Percentiles rank a stretch among this genome's conserved stretches.
Evolutionary conservation across 2,329 filamentous ascomycete species (phyloP).

Genomic region (Cytospora mali): DNA sequence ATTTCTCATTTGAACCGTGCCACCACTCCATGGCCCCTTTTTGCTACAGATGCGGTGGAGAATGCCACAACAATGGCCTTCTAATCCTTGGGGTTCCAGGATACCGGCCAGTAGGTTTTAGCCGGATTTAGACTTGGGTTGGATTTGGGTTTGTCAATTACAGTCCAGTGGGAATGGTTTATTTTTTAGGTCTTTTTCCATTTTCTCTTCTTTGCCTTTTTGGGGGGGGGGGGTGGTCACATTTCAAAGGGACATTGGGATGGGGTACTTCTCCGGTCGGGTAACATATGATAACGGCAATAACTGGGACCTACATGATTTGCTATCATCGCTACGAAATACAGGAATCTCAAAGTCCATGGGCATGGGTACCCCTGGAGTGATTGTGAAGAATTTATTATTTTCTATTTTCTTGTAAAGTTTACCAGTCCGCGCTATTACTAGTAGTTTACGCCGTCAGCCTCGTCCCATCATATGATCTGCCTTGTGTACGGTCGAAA

Average conservation of each 20-base stretch:
- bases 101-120: neutral
- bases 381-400: neutral
- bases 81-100: neutral
- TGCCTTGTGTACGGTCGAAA: too few species aligned
- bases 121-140: neutral
- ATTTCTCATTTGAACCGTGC: slow-evolving; percentile 11
- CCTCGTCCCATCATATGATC: neutral
- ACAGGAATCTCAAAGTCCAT: neutral
- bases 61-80: slow-evolving; percentile 9
- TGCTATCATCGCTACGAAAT: slow-evolving; percentile 6
- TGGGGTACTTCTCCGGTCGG: neutral
- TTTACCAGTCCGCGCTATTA: neutral
- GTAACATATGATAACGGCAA: neutral
- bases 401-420: neutral
- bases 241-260: slow-evolving; percentile 3
- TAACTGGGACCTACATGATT: slow-evolving; percentile 5
- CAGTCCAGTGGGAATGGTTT: slow-evolving; percentile 5
- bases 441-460: neutral
- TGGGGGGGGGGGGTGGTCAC: too few species aligned
- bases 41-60: neutral
- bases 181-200: neutral
- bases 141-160: neutral
- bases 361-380: neutral
- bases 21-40: slow-evolving; percentile 7
- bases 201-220: neutral